phyloP scores from a whole-genome alignment of 1,284 basidiomycete genomes.

The Trichosporon sp. region DNA sequence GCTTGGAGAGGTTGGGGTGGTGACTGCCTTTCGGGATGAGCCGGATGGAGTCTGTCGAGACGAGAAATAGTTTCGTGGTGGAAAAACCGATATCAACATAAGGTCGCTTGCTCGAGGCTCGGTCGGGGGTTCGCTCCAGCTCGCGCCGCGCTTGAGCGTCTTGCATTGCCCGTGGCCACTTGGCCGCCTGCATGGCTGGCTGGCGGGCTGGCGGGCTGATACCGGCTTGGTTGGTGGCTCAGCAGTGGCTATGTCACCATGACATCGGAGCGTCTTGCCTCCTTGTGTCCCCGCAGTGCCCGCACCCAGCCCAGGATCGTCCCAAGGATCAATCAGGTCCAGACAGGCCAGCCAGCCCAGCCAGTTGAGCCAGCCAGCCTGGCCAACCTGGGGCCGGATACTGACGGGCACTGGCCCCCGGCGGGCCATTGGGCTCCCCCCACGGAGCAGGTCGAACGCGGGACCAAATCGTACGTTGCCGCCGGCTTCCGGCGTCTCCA shows the following conservation, averaged over 20 bases:
- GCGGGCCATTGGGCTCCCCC: background rate
- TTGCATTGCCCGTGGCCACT: background rate
- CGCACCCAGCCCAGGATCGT: background rate
- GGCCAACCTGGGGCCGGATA: background rate
- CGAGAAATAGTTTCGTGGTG: background rate
- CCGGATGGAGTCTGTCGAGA: background rate
- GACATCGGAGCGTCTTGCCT: slow-evolving; percentile 1
- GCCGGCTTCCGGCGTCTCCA: background rate
- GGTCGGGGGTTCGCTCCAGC: background rate
- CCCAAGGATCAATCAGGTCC: background rate
- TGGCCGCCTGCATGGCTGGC: no score
- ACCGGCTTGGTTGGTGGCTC: no score
- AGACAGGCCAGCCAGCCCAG: no score
- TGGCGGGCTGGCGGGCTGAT: no score
- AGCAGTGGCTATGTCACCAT: background rate
- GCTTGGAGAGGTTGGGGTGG: background rate
- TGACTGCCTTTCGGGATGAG: background rate
- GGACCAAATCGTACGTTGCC: background rate
- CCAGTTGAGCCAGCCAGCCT: background rate
- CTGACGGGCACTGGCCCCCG: background rate
- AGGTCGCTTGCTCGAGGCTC: background rate
- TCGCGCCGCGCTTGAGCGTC: background rate
- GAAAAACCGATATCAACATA: background rate
- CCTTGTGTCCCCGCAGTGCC: background rate
- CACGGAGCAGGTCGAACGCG: slow-evolving; percentile 1